Evolutionary conservation across 1,139 yeast genomes (phyloP).

Genomic region (Blastobotrys niveus): DNA sequence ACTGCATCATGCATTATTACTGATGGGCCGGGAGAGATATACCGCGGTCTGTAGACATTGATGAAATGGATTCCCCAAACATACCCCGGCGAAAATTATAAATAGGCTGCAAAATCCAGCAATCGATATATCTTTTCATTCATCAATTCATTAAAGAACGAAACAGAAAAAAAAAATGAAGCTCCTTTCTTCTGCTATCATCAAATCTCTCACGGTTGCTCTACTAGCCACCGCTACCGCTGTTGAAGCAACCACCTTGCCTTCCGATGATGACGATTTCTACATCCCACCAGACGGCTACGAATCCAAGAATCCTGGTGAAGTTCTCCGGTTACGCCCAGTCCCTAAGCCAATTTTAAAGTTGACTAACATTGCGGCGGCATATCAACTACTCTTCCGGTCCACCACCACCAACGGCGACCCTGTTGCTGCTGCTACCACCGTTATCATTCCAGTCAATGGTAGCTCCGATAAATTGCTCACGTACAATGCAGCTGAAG

Average conservation of each 20-base stretch:
- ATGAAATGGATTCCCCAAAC: too few relatives aligned
- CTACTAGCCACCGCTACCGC: neutral
- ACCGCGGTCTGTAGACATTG: too few relatives aligned
- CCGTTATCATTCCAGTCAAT: slow-evolving; percentile 26
- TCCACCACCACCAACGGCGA: slow-evolving; percentile 26
- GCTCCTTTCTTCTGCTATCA: neutral
- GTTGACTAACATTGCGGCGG: neutral
- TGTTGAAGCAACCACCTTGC: neutral
- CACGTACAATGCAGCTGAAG: slow-evolving; percentile 29
- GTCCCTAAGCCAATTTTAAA: slow-evolving; percentile 14
- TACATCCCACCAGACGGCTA: slow-evolving; percentile 24
- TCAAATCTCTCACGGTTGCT: neutral
- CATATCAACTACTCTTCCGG: slow-evolving; percentile 26
- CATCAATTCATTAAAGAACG: too few relatives aligned
- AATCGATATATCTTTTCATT: too few relatives aligned
- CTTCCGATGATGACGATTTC: slow-evolving; percentile 23
- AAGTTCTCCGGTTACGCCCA: slow-evolving; percentile 17
- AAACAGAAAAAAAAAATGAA: neutral
- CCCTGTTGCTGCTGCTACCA: slow-evolving; percentile 28
- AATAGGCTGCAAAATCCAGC: too few relatives aligned
- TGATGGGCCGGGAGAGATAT: too few relatives aligned
- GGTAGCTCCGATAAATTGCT: slow-evolving; percentile 19
- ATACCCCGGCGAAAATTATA: too few relatives aligned
- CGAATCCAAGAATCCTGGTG: slow-evolving; percentile 18
- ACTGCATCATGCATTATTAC: too few relatives aligned